Conservation (phyloP, 2,329 filamentous ascomycete genomes). For the Lachnellula occidentalis region DNA sequence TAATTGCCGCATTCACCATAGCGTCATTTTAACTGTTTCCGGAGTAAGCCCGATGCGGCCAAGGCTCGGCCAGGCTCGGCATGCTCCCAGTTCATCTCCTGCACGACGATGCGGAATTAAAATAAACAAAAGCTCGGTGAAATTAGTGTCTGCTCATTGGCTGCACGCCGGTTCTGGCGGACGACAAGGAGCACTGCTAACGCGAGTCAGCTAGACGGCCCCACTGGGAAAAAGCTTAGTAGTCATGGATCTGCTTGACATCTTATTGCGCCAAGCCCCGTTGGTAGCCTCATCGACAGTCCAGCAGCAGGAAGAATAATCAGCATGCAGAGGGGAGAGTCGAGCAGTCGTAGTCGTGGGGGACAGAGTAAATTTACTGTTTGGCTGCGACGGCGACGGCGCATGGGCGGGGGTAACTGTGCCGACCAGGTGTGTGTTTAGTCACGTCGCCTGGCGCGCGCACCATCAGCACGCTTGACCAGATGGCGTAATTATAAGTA, state of each 20-base stretch:
- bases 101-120: not conserved
- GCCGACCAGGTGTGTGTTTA: not conserved
- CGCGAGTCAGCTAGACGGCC: conserved; percentile 14
- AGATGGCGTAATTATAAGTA: not conserved
- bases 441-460: not conserved
- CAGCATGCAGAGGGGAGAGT: not conserved
- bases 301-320: not conserved
- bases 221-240: conserved; percentile 15
- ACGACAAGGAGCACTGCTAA: conserved; percentile 3
- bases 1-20: conserved; percentile 15
- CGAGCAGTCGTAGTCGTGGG: not conserved
- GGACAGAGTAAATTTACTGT: not conserved
- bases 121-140: not conserved
- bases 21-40: not conserved
- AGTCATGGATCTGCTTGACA: conserved; percentile 6
- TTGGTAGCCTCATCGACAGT: not conserved
- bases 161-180: conserved; percentile 1
- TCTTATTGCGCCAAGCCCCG: conserved; percentile 3
- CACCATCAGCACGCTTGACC: not conserved
- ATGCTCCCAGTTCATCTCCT: not conserved
- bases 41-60: not conserved
- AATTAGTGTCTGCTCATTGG: not conserved
- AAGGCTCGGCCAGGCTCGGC: conserved; percentile 3
- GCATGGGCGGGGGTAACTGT: not conserved
- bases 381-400: not conserved